These are phyloP conservation scores for Cardiospermum halicacabum DNA, from an alignment of 345 rosid species.

Conservation along the genomic window DNA sequence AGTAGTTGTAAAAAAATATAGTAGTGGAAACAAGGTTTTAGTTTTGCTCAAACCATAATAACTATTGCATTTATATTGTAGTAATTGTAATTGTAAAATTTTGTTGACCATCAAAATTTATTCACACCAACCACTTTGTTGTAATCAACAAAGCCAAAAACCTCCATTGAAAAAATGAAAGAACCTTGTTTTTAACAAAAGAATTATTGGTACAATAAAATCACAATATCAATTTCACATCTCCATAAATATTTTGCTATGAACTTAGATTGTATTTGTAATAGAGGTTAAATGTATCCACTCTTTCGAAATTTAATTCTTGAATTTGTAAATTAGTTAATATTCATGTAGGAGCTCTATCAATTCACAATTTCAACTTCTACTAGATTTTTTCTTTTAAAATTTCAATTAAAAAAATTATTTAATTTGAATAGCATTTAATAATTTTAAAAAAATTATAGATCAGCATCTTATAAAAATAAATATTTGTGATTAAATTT, in stretches of 20 bases:
- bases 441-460: too few relatives aligned
- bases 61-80: background rate
- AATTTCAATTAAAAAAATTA: too few relatives aligned
- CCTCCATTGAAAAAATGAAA: background rate
- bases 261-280: slow-evolving; percentile 4
- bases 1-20: background rate
- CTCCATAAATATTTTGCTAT: background rate
- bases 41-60: slow-evolving; percentile 15
- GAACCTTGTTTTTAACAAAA: slow-evolving; percentile 6
- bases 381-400: too few relatives aligned
- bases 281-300: background rate
- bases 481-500: too few relatives aligned
- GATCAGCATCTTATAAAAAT: too few relatives aligned
- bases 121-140: background rate
- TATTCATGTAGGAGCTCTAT: background rate
- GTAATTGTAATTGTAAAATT: background rate
- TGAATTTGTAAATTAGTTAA: background rate
- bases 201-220: background rate
- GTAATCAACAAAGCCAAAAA: background rate
- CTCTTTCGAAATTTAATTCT: background rate
- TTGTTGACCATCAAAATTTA: slow-evolving; percentile 7
- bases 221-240: background rate
- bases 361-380: background rate
- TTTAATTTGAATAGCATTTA: too few relatives aligned
- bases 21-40: background rate